Conservation (phyloP, 164 flowering plant species). For the Warburgia ugandensis region DNA sequence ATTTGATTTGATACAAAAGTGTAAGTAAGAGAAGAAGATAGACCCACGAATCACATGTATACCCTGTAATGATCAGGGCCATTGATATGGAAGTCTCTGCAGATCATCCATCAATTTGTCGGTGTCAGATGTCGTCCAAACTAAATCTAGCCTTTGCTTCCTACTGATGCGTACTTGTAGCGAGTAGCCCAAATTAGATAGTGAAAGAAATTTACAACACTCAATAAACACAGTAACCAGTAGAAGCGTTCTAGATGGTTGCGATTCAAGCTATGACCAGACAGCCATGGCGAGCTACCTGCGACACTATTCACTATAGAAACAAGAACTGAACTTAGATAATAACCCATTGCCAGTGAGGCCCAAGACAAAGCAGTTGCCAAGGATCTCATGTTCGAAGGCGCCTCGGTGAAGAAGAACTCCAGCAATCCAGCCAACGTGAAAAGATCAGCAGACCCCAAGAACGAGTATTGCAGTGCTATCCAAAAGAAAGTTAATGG, state of each 20-base stretch:
- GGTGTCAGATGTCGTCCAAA: too few relatives aligned
- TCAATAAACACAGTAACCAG: constrained; percentile 65
- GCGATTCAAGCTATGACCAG: constrained; percentile 57
- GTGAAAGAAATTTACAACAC: constrained; percentile 61
- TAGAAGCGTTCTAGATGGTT: constrained; percentile 74
- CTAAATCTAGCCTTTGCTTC: too few relatives aligned
- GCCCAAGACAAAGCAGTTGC: constrained; percentile 78
- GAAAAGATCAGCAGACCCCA: constrained; percentile 86
- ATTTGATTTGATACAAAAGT: too few relatives aligned
- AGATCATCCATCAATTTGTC: too few relatives aligned
- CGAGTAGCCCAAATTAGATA: constrained; percentile 64
- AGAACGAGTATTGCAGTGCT: constrained; percentile 66
- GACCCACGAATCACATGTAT: too few relatives aligned
- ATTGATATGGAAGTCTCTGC: too few relatives aligned
- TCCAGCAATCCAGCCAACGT: constrained; percentile 78
- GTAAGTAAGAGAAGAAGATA: too few relatives aligned
- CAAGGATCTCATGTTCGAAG: constrained; percentile 63
- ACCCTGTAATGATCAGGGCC: too few relatives aligned
- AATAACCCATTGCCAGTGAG: constrained; percentile 75
- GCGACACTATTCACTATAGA: constrained; percentile 51
- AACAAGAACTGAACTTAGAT: constrained; percentile 68
- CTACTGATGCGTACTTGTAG: constrained; percentile 61
- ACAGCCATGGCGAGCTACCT: constrained; percentile 50
- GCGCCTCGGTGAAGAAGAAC: constrained; percentile 88
- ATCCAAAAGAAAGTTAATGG: constrained; percentile 75